phyloP scores from a whole-genome alignment of 176 grass and related monocot genomes.

The Tillandsia leiboldiana region DNA sequence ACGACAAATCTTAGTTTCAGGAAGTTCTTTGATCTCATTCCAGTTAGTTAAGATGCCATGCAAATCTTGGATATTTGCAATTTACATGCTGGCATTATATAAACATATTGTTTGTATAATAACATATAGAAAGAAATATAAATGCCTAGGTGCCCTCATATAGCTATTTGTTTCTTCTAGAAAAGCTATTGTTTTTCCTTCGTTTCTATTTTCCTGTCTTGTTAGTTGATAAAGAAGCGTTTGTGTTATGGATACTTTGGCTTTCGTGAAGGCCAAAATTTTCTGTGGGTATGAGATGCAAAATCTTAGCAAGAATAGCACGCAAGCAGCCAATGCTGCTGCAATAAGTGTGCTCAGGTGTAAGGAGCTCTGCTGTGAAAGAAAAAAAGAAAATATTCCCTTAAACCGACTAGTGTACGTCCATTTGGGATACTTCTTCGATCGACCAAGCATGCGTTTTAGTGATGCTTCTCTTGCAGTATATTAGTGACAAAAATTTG shows the following conservation, averaged over 20 bases:
- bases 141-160: background rate
- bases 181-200: background rate
- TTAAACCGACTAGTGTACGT: too few species aligned
- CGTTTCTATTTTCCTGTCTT: background rate
- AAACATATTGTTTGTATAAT: background rate
- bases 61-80: background rate
- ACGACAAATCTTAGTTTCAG: constrained; percentile 5
- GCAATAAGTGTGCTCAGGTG: too few species aligned
- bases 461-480: too few species aligned
- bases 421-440: too few species aligned
- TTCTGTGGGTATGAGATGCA: too few species aligned
- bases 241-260: background rate
- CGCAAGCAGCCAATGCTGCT: too few species aligned
- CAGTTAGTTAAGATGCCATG: background rate
- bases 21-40: background rate
- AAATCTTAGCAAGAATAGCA: too few species aligned
- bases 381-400: too few species aligned
- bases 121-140: background rate
- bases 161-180: background rate
- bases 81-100: background rate
- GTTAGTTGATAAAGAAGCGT: background rate
- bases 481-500: too few species aligned
- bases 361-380: too few species aligned
- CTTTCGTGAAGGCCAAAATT: too few species aligned
- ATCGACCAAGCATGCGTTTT: too few species aligned